Conservation (phyloP, 805 yeast species). For the Candida oleophila region DNA sequence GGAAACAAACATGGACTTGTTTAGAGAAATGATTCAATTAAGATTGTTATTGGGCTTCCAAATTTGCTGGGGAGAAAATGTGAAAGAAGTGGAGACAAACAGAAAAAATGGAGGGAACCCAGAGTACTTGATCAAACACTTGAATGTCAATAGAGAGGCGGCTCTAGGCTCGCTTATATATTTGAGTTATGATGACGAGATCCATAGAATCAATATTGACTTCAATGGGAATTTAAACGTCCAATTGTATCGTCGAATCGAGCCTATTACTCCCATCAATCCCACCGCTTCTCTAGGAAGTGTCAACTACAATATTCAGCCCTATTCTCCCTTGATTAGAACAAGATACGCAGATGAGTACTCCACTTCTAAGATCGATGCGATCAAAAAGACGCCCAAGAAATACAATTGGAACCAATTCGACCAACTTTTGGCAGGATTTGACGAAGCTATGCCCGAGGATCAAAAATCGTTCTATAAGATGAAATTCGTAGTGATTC, state of each 20-base stretch:
- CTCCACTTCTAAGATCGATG: conserved; percentile 54
- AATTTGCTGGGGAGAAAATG: conserved; percentile 72
- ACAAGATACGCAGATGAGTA: conserved; percentile 77
- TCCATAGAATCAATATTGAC: conserved; percentile 79
- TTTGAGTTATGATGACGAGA: conserved; percentile 75
- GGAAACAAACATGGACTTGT: conserved; percentile 53
- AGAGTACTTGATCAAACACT: conserved; percentile 54
- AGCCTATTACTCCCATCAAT: conserved; percentile 9
- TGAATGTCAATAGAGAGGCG: conserved; percentile 15
- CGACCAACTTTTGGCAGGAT: conserved; percentile 91
- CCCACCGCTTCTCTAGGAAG: conserved; percentile 5
- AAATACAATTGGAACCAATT: conserved; percentile 84
- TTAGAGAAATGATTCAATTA: conserved; percentile 84
- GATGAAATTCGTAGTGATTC: conserved; percentile 82
- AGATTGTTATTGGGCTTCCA: conserved; percentile 88
- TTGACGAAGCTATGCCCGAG: conserved; percentile 66
- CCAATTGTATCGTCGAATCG: conserved; percentile 53
- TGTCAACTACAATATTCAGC: conserved; percentile 8
- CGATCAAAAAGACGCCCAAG: conserved; percentile 50
- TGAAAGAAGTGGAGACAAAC: conserved; percentile 62
- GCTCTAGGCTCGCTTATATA: conserved; percentile 68
- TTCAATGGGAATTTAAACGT: conserved; percentile 73
- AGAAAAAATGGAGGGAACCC: conserved; percentile 56
- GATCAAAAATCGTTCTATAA: conserved; percentile 55
- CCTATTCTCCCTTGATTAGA: conserved; percentile 50